Base-by-base conservation (phyloP, 306 rosid genomes). In the Vigna radiata region DNA sequence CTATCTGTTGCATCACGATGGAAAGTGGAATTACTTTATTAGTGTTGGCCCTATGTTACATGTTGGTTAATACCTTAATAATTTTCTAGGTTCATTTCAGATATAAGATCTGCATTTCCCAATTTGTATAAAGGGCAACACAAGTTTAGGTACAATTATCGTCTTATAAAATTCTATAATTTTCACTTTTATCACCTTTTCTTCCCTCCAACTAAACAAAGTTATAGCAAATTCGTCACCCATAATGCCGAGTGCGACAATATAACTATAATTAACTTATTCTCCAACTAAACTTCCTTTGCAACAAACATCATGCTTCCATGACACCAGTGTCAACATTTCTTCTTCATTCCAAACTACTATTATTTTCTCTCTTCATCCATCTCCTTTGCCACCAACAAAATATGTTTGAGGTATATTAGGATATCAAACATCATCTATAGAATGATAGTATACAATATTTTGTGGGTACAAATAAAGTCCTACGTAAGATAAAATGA, bases 1-100 rank as follows among this genome's bases (percentile, higher is more conserved):
- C 85, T 61, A 79, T 76, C 72, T 62, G 48, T 85, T 71, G 61
- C 82, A 48, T 78, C 79, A 73, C 70, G 65, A 75, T 25, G 68
- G 76, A 85, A 87, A 77, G 88, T 71, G 67, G 71, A 13, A 68
- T 58, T 81, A 66, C 85, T 82, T 84, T 84, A 76, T 19, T 46
- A 54, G 78, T 23, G 39, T 59, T 66, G 77, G 60, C 56, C 53
- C 73, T 76, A 36, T 46, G 33, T 37, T 76, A 55, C 56, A 76
- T 41, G 49, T 49, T 77, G n/a, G 14, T 50, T 39, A 39, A 39
- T 39, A 76, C 55, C 53, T 62, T 41, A 53, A 29, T 41, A 61
- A 53, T 58, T 68, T 60, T 58, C n/a, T 55, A 58, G 36, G 70
- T 67, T 69, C 41, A 61, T 54, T 41, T 55, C 11, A 31, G 17